Conservation (phyloP, 768 basidiomycete genomes). For the Amanita pseudoporphyria region DNA sequence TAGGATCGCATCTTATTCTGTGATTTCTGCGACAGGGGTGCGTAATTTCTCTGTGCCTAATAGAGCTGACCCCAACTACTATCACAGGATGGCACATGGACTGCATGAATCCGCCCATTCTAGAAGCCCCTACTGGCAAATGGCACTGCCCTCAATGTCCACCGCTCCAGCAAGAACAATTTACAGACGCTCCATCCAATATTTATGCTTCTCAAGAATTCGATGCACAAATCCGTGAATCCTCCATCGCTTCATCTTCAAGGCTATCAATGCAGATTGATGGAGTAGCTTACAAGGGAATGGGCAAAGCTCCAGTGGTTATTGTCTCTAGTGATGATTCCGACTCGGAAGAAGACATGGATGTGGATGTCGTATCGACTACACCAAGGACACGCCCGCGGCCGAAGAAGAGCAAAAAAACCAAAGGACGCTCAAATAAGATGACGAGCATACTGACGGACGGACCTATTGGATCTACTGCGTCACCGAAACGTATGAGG, state of each 20-base stretch:
- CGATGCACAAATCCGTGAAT: constrained; percentile 17
- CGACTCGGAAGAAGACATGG: constrained; percentile 26
- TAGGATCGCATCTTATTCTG: constrained; percentile 83
- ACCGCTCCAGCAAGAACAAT: constrained; percentile 16
- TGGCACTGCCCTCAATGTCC: constrained; percentile 71
- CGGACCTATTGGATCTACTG: constrained; percentile 19
- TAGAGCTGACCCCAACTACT: constrained; percentile 5
- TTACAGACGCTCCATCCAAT: background rate
- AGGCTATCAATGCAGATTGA: constrained; percentile 12
- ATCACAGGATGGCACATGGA: constrained; percentile 73
- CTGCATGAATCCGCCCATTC: constrained; percentile 66
- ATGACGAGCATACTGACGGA: constrained; percentile 6
- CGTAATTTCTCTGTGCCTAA: constrained; percentile 9
- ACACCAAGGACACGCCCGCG: constrained; percentile 11
- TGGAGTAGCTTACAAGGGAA: constrained; percentile 14
- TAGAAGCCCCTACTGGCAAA: constrained; percentile 60
- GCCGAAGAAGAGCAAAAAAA: constrained; percentile 17
- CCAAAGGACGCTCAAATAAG: constrained; percentile 15
- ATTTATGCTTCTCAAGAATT: constrained; percentile 6
- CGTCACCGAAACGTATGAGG: constrained; percentile 38
- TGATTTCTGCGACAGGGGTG: constrained; percentile 90
- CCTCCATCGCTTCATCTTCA: constrained; percentile 37
- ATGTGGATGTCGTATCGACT: constrained; percentile 18
- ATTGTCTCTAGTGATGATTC: constrained; percentile 10
- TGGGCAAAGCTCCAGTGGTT: constrained; percentile 24